Base-by-base conservation (phyloP, 2,329 filamentous ascomycete species). In the Knufia fluminis region DNA sequence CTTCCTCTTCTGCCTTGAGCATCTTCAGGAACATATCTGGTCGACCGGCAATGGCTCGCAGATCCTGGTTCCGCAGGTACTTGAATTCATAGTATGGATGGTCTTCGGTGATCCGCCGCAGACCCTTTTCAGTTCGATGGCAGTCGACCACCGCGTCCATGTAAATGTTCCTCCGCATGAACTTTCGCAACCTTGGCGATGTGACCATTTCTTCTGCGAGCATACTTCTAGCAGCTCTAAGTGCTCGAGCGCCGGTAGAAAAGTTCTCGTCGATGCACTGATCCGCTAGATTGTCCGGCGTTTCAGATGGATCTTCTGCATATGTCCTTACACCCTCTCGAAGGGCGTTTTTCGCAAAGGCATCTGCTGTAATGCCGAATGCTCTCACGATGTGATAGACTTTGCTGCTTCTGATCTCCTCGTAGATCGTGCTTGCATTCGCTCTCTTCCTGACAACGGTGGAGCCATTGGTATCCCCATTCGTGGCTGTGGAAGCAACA, bases 71-170 rank as follows among this genome's bases (percentile, higher is more conserved):
- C 56, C 88, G 82, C 17, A 98, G 75, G 60, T 98, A 98, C 67
- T 98, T 95, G 72, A 98, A 87, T 66, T 97, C 92, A 64, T 97
- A 97, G 67, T 94, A 97, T 0, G 89, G 88, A 61, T 97, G 90
- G 20, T 92, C 82, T 54, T 97, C 91, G 59, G 95, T 90, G 58
- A 98, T 97, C 62, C 87, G 86, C 50, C 86, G 85, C 47, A 96
- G 72, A 23, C 92, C 92, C 68, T 97, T 98, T 52, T 97, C 90
- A 0, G 92, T 98, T 49, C 92, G 82, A 54, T 80, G 80, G 65
- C 90, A 94, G 69, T 91, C 89, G 52, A 98, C 82, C 49, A 86
- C 78, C 20, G 89, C 88, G 57, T 83, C 83, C 62, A 82, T 79
- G 62, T 96, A 97, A 66, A 86, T 95, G 43, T 82, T 82, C 58